Evolutionary conservation across 108 stramenopile genomes (phyloP).

Genomic region (Pinguiococcus pyrenoidosus): DNA sequence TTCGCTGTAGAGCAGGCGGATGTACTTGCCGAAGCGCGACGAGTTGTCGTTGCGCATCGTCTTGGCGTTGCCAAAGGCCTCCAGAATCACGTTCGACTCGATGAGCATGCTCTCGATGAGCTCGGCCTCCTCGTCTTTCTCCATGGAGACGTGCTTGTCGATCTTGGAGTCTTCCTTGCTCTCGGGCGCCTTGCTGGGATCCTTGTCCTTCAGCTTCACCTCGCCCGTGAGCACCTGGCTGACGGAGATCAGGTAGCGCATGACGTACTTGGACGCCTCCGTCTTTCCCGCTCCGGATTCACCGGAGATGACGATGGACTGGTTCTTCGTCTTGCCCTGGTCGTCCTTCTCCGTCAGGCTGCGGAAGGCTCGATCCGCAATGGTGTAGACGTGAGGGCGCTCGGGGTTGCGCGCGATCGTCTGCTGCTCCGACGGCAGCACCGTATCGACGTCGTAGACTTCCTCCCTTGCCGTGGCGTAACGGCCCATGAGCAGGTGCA

Average conservation of each 20-base stretch:
- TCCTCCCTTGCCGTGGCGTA: not conserved
- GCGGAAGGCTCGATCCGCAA: slow-evolving; percentile 59
- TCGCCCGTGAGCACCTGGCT: slow-evolving; percentile 7
- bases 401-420: not conserved
- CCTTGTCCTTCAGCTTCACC: slow-evolving; percentile 1
- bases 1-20: not conserved
- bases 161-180: not conserved
- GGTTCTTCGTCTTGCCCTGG: slow-evolving; percentile 14
- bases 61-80: slow-evolving; percentile 52
- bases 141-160: not conserved
- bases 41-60: slow-evolving; percentile 52
- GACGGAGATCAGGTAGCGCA: slow-evolving; percentile 34
- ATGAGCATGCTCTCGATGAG: slow-evolving; percentile 29
- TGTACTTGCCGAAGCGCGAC: slow-evolving; percentile 54
- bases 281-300: slow-evolving; percentile 57
- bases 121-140: not conserved
- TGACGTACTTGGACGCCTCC: slow-evolving; percentile 38
- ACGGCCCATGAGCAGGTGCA: slow-evolving; percentile 4
- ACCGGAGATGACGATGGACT: slow-evolving; percentile 48
- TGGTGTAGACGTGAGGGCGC: slow-evolving; percentile 62
- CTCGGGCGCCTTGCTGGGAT: not conserved
- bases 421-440: not conserved
- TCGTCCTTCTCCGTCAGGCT: slow-evolving; percentile 47
- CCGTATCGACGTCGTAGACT: not conserved
- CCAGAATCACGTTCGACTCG: slow-evolving; percentile 41